A percentile compares a stretch with the other conserved stretches of the same genome.
These are phyloP conservation scores for Aspergillus fumigatiaffinis DNA, from an alignment of 2,329 filamentous ascomycete genomes.

Conservation along the genomic window DNA sequence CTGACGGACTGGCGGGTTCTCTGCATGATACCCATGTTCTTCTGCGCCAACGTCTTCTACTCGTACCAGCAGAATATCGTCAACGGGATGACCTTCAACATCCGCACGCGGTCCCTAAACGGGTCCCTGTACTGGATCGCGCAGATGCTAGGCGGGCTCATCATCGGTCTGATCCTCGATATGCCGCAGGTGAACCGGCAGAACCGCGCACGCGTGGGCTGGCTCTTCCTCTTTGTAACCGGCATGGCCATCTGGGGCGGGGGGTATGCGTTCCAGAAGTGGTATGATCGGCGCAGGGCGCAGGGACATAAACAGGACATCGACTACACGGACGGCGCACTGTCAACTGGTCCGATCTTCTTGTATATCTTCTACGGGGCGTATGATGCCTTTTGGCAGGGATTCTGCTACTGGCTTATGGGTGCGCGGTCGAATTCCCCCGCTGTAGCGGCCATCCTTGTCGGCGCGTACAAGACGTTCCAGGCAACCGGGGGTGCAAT, in stretches of 20 bases:
- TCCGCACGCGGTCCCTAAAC: constrained; percentile 54
- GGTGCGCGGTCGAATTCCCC: constrained; percentile 45
- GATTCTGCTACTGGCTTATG: constrained; percentile 60
- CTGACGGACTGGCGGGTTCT: constrained; percentile 44
- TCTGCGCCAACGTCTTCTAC: constrained; percentile 55
- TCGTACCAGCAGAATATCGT: constrained; percentile 56
- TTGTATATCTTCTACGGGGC: constrained; percentile 69
- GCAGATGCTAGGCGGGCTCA: constrained; percentile 52
- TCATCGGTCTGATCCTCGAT: constrained; percentile 41
- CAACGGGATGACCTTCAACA: constrained; percentile 54
- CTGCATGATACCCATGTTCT: constrained; percentile 53
- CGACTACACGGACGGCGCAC: constrained; percentile 45
- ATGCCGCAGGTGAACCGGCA: constrained; percentile 41
- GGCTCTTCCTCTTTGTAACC: constrained; percentile 45
- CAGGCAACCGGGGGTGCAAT: constrained; percentile 44
- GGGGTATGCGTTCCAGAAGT: constrained; percentile 63
- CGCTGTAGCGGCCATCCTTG: constrained; percentile 41
- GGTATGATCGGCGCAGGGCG: constrained; percentile 46
- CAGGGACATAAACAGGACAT: constrained; percentile 42
- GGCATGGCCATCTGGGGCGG: constrained; percentile 56
- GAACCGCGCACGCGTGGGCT: constrained; percentile 46
- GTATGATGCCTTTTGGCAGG: constrained; percentile 66
- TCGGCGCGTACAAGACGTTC: constrained; percentile 47
- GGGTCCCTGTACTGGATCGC: constrained; percentile 54
- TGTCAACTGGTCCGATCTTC: constrained; percentile 61